phyloP scores from a whole-genome alignment of 768 basidiomycete species.

The Collybia sordida region DNA sequence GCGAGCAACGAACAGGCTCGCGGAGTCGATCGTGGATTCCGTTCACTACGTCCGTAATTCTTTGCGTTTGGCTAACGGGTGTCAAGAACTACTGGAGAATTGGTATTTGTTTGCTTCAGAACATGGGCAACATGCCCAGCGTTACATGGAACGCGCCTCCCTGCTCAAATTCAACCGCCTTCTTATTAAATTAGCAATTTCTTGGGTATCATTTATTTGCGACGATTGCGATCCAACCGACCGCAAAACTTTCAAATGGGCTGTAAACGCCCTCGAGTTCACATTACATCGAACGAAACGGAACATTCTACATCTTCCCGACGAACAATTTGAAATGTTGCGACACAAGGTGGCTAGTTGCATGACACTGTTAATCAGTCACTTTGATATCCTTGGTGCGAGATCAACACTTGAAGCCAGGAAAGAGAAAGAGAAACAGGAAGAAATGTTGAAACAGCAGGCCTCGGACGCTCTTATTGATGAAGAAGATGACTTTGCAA shows the following conservation, averaged over 20 bases:
- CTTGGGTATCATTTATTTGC: slow-evolving; percentile 98
- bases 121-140: slow-evolving; percentile 87
- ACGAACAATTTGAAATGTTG: slow-evolving; percentile 87
- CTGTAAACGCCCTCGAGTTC: slow-evolving; percentile 93
- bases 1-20: slow-evolving; percentile 85
- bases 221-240: slow-evolving; percentile 97
- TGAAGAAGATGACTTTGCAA: slow-evolving; percentile 51
- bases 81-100: slow-evolving; percentile 86
- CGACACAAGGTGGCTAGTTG: slow-evolving; percentile 92
- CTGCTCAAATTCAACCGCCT: slow-evolving; percentile 78
- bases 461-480: slow-evolving; percentile 42
- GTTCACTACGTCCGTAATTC: slow-evolving; percentile 82
- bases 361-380: slow-evolving; percentile 94
- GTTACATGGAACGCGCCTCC: slow-evolving; percentile 77
- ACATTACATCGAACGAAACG: slow-evolving; percentile 84
- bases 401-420: slow-evolving; percentile 84
- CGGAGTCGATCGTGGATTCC: slow-evolving; percentile 91
- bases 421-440: slow-evolving; percentile 85
- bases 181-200: slow-evolving; percentile 88
- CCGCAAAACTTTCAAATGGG: slow-evolving; percentile 96
- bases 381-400: slow-evolving; percentile 98
- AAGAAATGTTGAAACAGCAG: slow-evolving; percentile 55
- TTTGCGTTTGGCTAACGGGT: slow-evolving; percentile 55
- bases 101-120: slow-evolving; percentile 98
- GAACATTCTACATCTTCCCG: slow-evolving; percentile 86